Base-by-base conservation (phyloP, 495 filamentous ascomycete species). In the Penicillium diatomitis region DNA sequence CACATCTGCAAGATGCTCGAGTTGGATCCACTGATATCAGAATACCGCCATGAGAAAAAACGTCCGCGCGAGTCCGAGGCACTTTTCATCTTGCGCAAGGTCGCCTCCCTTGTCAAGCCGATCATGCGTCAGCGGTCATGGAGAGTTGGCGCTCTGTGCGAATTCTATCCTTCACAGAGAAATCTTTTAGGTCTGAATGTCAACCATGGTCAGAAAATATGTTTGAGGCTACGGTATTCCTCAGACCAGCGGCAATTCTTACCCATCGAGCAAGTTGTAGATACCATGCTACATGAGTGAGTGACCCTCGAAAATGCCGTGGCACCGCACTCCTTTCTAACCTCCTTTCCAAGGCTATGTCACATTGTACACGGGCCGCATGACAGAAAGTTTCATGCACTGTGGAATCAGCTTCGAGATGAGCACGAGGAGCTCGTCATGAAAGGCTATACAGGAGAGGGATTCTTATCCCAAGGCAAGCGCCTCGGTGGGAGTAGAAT, bases 221-320 rank as follows among this genome's bases (percentile, higher is more conserved):
- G 86, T 50, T 70, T 98, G 27, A 82, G 91, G 47, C 71, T 98
- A 27, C 85, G 92, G 33, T 85, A 94, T 68, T 70, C 84, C 20
- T 72, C 73, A 50, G 87, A 96, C 67, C 72, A 81, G 37, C 78
- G 67, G 44, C 82, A 86, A 62, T 98, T 98, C 56, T 65, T 95
- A 6, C 84, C 87, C 6, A 55, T 90, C 29, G 88, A 95, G 46
- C 68, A 86, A 52, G 77, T 95, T 2, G 73, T 85, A 9, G 88
- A 94, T 64, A 97, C 91, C 2, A 91, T 97, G 86, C 79, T 98
- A 32, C 92, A 98, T 62, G 92, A 97, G 78, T 81, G 58, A 60
- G 72, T 67, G 29, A 35, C 32, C 8, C 3, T 32, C 3, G 28
- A 9, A 6, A 6, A n/a, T 7, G 28, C 30, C 34, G 3, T 2